Evolutionary conservation across 2,329 filamentous ascomycete genomes (phyloP).

Genomic region (Botrytis porri): DNA sequence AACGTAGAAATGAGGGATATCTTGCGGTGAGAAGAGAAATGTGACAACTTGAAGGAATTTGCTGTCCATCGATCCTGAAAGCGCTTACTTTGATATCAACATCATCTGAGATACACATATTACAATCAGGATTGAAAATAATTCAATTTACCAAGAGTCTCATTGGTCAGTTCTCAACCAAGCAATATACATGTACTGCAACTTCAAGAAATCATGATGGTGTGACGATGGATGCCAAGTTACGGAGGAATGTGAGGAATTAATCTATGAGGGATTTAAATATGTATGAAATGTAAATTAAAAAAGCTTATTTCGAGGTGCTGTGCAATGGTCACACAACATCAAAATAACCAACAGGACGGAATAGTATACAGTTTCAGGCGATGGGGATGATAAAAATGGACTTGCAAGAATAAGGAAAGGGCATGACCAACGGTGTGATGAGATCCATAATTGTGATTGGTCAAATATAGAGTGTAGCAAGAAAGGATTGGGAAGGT

Average conservation of each 20-base stretch:
- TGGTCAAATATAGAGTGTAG: background rate
- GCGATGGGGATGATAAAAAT: background rate
- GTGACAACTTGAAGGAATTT: background rate
- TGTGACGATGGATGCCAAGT: background rate
- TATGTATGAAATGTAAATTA: background rate
- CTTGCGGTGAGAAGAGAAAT: slow-evolving; percentile 1
- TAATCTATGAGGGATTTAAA: slow-evolving; percentile 14
- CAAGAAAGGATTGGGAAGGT: background rate
- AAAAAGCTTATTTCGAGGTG: slow-evolving; percentile 12
- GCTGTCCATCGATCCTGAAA: background rate
- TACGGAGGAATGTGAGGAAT: slow-evolving; percentile 2
- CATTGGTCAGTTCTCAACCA: slow-evolving; percentile 3
- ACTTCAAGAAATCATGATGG: background rate
- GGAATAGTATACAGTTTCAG: background rate
- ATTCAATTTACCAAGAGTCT: background rate
- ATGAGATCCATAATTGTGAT: background rate
- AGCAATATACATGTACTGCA: background rate
- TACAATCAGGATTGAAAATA: background rate
- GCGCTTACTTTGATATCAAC: slow-evolving; percentile 1
- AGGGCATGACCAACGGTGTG: background rate
- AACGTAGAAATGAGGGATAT: background rate
- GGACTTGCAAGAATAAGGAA: background rate
- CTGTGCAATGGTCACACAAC: background rate
- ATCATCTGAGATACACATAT: background rate
- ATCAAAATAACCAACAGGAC: background rate